phyloP scores from a whole-genome alignment of 164 flowering plant genomes.

The Sextonia rubra region DNA sequence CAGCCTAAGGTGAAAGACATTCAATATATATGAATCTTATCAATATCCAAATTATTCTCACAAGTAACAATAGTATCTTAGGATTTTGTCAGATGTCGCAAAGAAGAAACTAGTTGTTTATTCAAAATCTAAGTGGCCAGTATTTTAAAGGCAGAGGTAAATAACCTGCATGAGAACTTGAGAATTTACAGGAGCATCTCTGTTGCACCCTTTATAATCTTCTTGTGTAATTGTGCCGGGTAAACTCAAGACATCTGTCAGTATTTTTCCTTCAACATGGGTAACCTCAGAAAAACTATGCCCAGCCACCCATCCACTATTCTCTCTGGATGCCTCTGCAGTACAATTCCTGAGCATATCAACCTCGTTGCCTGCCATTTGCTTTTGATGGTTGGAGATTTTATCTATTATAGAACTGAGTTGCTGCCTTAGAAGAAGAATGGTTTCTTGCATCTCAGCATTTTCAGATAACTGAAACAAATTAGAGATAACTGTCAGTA shows the following conservation, averaged over 20 bases:
- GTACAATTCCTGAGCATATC: slow-evolving; percentile 12
- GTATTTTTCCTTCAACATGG: slow-evolving; percentile 38
- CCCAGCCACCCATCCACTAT: slow-evolving; percentile 17
- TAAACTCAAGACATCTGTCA: slow-evolving; percentile 49
- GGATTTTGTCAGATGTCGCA: not conserved
- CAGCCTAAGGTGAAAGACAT: slow-evolving; percentile 32
- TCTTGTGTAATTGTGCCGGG: slow-evolving; percentile 40
- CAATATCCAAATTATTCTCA: not conserved
- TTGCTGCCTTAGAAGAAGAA: slow-evolving; percentile 61
- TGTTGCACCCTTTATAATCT: slow-evolving; percentile 35
- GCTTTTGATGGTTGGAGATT: slow-evolving; percentile 20
- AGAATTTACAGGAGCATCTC: slow-evolving; percentile 27
- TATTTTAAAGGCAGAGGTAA: slow-evolving; percentile 2
- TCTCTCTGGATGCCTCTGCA: slow-evolving; percentile 20
- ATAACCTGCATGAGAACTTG: slow-evolving; percentile 57
- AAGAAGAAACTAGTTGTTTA: not conserved
- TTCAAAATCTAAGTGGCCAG: not conserved
- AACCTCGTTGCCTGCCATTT: slow-evolving; percentile 19
- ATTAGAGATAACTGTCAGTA: slow-evolving; percentile 2
- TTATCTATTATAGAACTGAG: slow-evolving; percentile 36
- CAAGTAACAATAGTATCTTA: not conserved
- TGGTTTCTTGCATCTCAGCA: slow-evolving; percentile 71
- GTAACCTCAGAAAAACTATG: slow-evolving; percentile 31
- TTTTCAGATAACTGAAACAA: slow-evolving; percentile 51
- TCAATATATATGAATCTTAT: not conserved